phyloP scores from a whole-genome alignment of 768 basidiomycete species.

The Serendipita vermifera region DNA sequence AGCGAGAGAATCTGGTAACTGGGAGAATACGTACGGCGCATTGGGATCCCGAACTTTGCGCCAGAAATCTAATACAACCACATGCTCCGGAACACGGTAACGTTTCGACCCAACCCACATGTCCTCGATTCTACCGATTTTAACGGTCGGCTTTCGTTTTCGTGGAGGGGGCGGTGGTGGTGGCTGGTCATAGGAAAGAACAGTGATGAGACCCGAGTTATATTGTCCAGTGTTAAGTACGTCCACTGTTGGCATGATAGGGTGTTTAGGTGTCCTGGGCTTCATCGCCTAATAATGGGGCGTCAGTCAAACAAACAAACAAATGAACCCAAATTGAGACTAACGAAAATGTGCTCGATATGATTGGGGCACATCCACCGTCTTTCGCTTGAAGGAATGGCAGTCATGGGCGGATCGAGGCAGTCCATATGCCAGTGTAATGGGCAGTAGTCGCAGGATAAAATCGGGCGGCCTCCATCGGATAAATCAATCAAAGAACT shows the following conservation, averaged over 20 bases:
- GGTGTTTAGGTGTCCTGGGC: conserved; percentile 64
- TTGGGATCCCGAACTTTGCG: conserved; percentile 42
- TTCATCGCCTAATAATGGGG: conserved; percentile 29
- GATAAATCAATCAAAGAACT: background rate
- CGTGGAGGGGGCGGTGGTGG: conserved; percentile 13
- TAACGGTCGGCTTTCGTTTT: conserved; percentile 4
- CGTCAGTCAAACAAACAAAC: background rate
- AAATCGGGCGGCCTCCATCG: conserved; percentile 35
- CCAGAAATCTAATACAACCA: conserved; percentile 95
- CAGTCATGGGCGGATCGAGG: conserved; percentile 74
- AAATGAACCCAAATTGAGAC: conserved; percentile 22
- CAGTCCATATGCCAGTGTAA: conserved; percentile 98
- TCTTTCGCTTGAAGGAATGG: conserved; percentile 73
- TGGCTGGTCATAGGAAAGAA: conserved; percentile 47
- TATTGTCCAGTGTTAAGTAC: conserved; percentile 56
- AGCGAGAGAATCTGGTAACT: background rate
- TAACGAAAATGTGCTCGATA: conserved; percentile 69
- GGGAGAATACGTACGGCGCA: background rate
- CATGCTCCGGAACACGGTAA: conserved; percentile 84
- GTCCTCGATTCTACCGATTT: conserved; percentile 19
- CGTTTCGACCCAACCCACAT: conserved; percentile 45
- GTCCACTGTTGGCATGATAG: conserved; percentile 48
- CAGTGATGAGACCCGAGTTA: conserved; percentile 89
- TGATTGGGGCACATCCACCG: conserved; percentile 99
- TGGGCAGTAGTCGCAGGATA: conserved; percentile 91